Percentiles rank a stretch among this genome's conserved stretches.
Evolutionary conservation across 768 basidiomycete species (phyloP).

Genomic region (Boletus rubescentipes): DNA sequence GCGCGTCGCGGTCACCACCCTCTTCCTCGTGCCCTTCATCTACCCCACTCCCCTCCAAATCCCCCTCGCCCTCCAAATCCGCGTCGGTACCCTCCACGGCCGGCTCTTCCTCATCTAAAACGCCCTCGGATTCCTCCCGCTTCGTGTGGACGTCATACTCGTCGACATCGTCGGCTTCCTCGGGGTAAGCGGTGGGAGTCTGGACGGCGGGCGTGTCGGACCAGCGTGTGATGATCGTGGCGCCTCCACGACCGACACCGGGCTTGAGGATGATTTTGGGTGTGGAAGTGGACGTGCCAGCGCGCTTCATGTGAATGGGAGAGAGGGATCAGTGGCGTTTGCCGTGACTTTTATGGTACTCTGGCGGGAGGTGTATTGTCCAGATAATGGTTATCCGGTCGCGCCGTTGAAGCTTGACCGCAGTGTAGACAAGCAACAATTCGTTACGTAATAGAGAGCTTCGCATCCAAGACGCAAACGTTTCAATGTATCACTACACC

Average conservation of each 20-base stretch:
- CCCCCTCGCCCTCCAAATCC: slow-evolving; percentile 30
- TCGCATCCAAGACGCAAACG: background rate
- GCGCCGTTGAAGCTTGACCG: background rate
- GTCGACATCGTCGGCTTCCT: slow-evolving; percentile 22
- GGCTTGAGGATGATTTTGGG: slow-evolving; percentile 45
- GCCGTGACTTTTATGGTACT: background rate
- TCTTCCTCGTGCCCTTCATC: slow-evolving; percentile 33
- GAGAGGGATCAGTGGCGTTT: background rate
- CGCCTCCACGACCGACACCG: slow-evolving; percentile 30
- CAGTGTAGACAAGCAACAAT: background rate
- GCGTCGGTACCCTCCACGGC: slow-evolving; percentile 25
- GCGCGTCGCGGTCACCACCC: slow-evolving; percentile 36
- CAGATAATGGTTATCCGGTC: background rate
- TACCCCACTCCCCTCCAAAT: slow-evolving; percentile 31
- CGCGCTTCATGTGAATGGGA: slow-evolving; percentile 22
- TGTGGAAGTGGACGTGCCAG: slow-evolving; percentile 17
- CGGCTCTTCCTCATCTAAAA: slow-evolving; percentile 33
- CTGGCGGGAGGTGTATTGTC: too few species aligned
- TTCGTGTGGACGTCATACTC: slow-evolving; percentile 29
- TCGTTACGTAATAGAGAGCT: slow-evolving; percentile 16
- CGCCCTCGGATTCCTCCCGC: slow-evolving; percentile 31
- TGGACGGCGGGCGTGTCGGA: slow-evolving; percentile 23
- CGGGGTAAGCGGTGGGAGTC: slow-evolving; percentile 18
- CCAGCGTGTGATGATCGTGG: slow-evolving; percentile 25
- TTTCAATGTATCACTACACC: slow-evolving; percentile 11